A percentile compares a stretch with the other conserved stretches of the same genome.
Conservation (phyloP, 148 eudicot genomes). For the Rhododendron griersonianum region DNA sequence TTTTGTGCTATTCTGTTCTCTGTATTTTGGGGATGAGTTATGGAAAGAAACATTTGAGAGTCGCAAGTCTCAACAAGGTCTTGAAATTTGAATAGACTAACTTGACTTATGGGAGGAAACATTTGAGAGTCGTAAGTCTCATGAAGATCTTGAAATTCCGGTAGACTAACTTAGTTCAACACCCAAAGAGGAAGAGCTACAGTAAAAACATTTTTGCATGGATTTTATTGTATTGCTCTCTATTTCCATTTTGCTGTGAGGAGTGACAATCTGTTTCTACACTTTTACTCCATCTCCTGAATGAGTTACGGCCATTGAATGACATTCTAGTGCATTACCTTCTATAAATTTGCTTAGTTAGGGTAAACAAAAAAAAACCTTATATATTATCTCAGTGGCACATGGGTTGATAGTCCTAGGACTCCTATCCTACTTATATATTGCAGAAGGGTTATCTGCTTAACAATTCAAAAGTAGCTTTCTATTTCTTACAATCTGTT, state of each 20-base stretch:
- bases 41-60: background rate
- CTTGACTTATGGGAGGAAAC: background rate
- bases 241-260: background rate
- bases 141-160: background rate
- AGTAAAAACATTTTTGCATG: background rate
- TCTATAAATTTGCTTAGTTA: background rate
- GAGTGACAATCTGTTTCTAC: background rate
- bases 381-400: background rate
- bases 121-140: background rate
- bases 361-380: background rate
- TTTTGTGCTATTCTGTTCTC: background rate
- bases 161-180: background rate
- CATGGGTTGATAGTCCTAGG: background rate
- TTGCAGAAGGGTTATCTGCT: slow-evolving; percentile 2
- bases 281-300: background rate
- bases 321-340: background rate
- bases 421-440: background rate
- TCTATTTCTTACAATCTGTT: background rate
- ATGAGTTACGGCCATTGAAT: background rate
- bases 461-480: background rate
- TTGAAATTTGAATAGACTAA: background rate
- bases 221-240: background rate
- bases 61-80: background rate
- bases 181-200: background rate
- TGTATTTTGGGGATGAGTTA: background rate